These are phyloP conservation scores for Oryza australiensis DNA, from an alignment of 176 grass and related monocot species.

Conservation along the genomic window DNA sequence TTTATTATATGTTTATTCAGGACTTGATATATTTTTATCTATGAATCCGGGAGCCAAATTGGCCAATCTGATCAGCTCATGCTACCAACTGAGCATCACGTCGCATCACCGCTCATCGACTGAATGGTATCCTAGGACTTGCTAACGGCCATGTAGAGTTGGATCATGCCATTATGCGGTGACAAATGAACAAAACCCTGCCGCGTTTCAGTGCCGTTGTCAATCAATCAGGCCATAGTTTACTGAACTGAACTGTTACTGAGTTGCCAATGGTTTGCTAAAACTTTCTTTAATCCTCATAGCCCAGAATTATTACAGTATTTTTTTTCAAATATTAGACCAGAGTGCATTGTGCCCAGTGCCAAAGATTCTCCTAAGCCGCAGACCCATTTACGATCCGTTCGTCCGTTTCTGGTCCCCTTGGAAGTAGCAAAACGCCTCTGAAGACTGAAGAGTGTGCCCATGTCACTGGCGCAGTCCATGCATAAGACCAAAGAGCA, in stretches of 20 bases:
- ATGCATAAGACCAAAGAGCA: background rate
- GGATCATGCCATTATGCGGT: background rate
- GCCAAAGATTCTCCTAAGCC: constrained; percentile 28
- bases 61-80: background rate
- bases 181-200: background rate
- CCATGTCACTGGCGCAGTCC: background rate
- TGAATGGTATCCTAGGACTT: background rate
- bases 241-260: background rate
- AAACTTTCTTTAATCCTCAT: background rate
- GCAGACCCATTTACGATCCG: background rate
- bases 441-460: background rate
- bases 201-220: background rate
- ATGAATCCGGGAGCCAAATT: background rate
- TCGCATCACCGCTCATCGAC: background rate
- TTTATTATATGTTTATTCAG: background rate
- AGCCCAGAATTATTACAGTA: background rate
- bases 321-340: background rate
- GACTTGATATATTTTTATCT: too few species aligned
- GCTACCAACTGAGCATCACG: background rate
- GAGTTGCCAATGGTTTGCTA: background rate
- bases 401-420: constrained; percentile 11
- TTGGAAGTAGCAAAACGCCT: background rate
- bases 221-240: background rate
- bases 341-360: constrained; percentile 15
- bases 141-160: background rate